A percentile compares a stretch with the other conserved stretches of the same genome.
Evolutionary conservation across 139 green algal genomes (phyloP).

Genomic region (Closterium sp.): DNA sequence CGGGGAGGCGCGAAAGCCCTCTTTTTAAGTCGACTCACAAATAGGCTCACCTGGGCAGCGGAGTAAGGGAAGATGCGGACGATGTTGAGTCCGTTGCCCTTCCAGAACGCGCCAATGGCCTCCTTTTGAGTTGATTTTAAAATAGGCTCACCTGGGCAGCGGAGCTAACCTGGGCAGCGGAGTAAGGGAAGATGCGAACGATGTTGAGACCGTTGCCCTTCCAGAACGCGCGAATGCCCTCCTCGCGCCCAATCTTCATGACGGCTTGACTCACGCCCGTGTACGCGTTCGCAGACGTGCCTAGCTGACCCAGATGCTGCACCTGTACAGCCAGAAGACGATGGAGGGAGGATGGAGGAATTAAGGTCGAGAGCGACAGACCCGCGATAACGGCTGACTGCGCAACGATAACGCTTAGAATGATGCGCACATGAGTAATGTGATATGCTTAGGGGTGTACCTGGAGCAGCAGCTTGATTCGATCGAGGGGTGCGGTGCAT

Average conservation of each 20-base stretch:
- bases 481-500: conserved; percentile 71
- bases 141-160: no score
- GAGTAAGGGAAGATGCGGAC: conserved; percentile 93
- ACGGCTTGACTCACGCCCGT: conserved; percentile 81
- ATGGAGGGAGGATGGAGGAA: neutral
- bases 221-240: conserved; percentile 87
- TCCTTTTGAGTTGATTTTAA: no score
- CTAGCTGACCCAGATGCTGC: conserved; percentile 64
- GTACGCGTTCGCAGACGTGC: conserved; percentile 65
- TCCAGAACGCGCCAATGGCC: conserved; percentile 86
- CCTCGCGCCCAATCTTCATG: conserved; percentile 82
- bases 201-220: conserved; percentile 91
- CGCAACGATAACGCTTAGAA: no score
- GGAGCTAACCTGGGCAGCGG: conserved; percentile 62
- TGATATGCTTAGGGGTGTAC: neutral
- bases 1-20: no score
- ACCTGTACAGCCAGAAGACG: conserved; percentile 70
- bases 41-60: conserved; percentile 68
- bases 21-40: no score
- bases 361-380: neutral
- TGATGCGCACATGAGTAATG: no score
- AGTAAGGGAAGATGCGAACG: conserved; percentile 93
- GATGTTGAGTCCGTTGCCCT: conserved; percentile 88
- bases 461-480: conserved; percentile 87
- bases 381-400: neutral